phyloP scores from a whole-genome alignment of 1,139 yeast species.

The Spathaspora jeffriesii region DNA sequence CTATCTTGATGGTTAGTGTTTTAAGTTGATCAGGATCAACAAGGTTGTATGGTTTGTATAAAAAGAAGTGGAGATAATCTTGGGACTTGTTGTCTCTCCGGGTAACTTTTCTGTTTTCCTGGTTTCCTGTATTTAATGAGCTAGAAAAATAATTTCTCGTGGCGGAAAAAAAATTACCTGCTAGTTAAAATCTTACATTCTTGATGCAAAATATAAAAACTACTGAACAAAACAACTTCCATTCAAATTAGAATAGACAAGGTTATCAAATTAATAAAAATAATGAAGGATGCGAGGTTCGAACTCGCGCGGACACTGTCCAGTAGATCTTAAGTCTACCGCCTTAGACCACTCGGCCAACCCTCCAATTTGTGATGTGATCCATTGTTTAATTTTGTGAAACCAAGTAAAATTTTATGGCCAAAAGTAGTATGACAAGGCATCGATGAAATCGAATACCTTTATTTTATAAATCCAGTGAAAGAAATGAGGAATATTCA shows the following conservation, averaged over 20 bases:
- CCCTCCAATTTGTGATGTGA: constrained; percentile 31
- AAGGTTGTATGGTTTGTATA: no score
- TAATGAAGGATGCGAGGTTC: constrained; percentile 82
- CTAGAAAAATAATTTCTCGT: not conserved
- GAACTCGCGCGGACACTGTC: constrained; percentile 80
- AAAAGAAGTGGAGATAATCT: no score
- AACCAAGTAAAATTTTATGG: not conserved
- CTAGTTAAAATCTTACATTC: not conserved
- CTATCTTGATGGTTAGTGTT: not conserved
- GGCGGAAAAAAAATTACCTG: not conserved
- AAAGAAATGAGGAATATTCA: no score
- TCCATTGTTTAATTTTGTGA: not conserved
- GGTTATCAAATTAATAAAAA: constrained; percentile 15
- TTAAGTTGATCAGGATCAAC: no score
- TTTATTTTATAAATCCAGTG: not conserved
- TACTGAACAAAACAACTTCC: not conserved
- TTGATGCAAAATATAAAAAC: not conserved
- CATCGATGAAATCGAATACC: not conserved
- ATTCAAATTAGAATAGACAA: not conserved
- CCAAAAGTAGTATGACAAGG: not conserved
- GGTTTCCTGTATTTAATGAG: not conserved
- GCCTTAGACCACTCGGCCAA: constrained; percentile 60
- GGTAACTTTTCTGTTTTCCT: not conserved
- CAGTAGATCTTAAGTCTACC: constrained; percentile 57
- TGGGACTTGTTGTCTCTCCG: no score